Evolutionary conservation across 805 yeast genomes (phyloP).

Genomic region (Peterozyma toletana): DNA sequence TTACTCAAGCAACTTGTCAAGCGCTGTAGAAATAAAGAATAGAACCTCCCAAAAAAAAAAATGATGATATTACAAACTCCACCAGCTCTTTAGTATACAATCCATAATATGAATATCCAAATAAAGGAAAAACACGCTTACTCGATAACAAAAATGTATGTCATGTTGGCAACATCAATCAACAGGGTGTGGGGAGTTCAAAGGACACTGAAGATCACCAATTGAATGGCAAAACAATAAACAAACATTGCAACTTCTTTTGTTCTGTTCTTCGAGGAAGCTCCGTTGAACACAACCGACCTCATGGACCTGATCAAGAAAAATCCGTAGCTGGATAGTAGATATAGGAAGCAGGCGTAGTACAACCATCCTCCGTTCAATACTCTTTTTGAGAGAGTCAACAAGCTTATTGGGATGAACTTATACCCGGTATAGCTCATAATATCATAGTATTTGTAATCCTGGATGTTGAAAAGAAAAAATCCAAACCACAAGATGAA

Average conservation of each 20-base stretch:
- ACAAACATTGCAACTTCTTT: slow-evolving; percentile 65
- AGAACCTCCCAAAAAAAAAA: no score
- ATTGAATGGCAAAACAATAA: slow-evolving; percentile 79
- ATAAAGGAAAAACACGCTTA: no score
- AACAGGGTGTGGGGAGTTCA: background rate
- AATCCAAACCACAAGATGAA: slow-evolving; percentile 72
- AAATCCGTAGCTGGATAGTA: slow-evolving; percentile 51
- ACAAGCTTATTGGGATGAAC: slow-evolving; percentile 70
- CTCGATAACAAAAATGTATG: no score
- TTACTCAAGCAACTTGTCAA: no score
- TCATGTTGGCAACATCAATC: no score
- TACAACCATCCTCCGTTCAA: slow-evolving; percentile 23
- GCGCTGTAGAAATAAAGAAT: no score
- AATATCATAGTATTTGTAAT: slow-evolving; percentile 72
- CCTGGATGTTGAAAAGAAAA: slow-evolving; percentile 60
- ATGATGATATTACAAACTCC: no score
- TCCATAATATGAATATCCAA: no score
- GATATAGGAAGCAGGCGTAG: slow-evolving; percentile 31
- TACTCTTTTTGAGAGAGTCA: slow-evolving; percentile 41
- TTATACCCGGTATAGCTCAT: slow-evolving; percentile 91
- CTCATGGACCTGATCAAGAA: slow-evolving; percentile 66
- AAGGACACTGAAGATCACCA: slow-evolving; percentile 40
- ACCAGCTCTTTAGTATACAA: no score
- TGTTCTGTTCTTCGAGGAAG: slow-evolving; percentile 71
- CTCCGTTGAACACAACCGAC: slow-evolving; percentile 54